Evolutionary conservation across 352 stramenopile genomes (phyloP).

Genomic region (Pythium plurisporium): DNA sequence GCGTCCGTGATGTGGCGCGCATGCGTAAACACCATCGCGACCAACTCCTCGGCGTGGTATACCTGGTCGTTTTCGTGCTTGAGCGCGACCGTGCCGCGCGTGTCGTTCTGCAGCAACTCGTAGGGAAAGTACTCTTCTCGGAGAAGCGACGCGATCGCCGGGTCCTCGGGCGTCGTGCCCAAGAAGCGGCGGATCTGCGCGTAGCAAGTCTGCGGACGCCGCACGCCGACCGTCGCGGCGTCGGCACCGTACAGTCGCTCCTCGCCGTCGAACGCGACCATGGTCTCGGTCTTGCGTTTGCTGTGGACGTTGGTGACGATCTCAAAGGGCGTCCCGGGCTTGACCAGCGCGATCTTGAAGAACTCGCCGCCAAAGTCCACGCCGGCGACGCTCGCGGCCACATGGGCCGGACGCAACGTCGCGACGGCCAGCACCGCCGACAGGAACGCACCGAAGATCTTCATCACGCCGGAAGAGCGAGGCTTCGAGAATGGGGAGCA

Average conservation of each 20-base stretch:
- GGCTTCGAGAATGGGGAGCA: conserved; percentile 8
- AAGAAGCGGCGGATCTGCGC: conserved; percentile 88
- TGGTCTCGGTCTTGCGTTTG: conserved; percentile 97
- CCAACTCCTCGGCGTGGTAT: conserved; percentile 93
- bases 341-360: conserved; percentile 82
- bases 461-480: not conserved
- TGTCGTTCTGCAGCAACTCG: conserved; percentile 75
- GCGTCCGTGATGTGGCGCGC: conserved; percentile 78
- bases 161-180: conserved; percentile 79
- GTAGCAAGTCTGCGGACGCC: conserved; percentile 91
- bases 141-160: conserved; percentile 49
- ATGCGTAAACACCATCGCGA: conserved; percentile 95
- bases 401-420: conserved; percentile 14
- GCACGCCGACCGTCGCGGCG: conserved; percentile 86
- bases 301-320: conserved; percentile 98
- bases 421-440: conserved; percentile 26
- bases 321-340: conserved; percentile 93
- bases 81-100: conserved; percentile 60
- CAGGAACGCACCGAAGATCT: conserved; percentile 12
- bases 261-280: conserved; percentile 88
- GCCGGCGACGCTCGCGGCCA: conserved; percentile 63
- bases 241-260: conserved; percentile 95
- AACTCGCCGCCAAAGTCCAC: conserved; percentile 96
- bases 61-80: conserved; percentile 47
- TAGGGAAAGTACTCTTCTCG: conserved; percentile 78